These are phyloP conservation scores for Sporothrix pallida DNA, from an alignment of 2,329 filamentous ascomycete genomes.

Conservation along the genomic window DNA sequence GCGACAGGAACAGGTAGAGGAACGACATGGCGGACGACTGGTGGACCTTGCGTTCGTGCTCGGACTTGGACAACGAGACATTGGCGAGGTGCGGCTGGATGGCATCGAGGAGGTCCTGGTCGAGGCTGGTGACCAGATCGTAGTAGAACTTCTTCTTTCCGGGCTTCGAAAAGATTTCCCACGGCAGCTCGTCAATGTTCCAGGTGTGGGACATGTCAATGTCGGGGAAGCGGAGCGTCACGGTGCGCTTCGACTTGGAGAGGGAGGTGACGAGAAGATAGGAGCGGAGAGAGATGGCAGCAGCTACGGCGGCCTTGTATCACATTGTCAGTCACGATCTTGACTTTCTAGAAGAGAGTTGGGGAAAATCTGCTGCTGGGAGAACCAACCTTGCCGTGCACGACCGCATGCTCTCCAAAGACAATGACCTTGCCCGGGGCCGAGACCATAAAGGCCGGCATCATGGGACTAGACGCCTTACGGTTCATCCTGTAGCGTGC, in stretches of 20 bases:
- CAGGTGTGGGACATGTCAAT: constrained; percentile 89
- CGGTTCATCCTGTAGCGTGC: constrained; percentile 50
- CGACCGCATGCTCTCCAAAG: constrained; percentile 97
- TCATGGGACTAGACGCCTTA: constrained; percentile 68
- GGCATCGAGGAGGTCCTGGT: constrained; percentile 78
- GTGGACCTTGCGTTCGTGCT: constrained; percentile 82
- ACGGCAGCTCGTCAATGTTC: constrained; percentile 91
- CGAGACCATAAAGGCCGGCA: constrained; percentile 96
- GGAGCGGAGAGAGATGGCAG: constrained; percentile 90
- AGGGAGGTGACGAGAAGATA: constrained; percentile 95
- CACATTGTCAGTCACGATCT: constrained; percentile 32
- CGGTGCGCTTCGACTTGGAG: constrained; percentile 87
- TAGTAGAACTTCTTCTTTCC: constrained; percentile 95
- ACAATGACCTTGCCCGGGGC: constrained; percentile 98
- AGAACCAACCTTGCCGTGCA: constrained; percentile 76
- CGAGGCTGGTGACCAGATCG: constrained; percentile 81
- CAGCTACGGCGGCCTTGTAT: constrained; percentile 82
- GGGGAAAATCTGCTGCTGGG: neutral
- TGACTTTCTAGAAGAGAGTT: neutral
- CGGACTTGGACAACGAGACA: constrained; percentile 70
- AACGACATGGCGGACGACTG: constrained; percentile 82
- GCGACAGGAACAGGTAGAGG: constrained; percentile 88
- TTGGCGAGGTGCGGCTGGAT: constrained; percentile 77
- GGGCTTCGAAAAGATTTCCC: constrained; percentile 78
- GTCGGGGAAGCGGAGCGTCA: constrained; percentile 88